Base-by-base conservation (phyloP, 306 rosid species). In the Quercus berberidifolia region DNA sequence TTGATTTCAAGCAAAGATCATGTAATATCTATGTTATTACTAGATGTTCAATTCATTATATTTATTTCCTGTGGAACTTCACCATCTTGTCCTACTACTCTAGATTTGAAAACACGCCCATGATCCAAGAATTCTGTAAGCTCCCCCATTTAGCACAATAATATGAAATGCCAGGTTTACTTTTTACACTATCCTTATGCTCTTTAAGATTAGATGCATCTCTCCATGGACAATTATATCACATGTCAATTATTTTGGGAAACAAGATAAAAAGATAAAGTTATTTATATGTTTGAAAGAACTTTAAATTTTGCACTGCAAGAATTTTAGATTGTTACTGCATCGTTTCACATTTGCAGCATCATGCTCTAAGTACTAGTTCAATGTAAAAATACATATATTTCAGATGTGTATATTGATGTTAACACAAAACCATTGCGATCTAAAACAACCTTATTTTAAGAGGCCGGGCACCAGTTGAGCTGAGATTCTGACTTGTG, bases 1-100 rank as follows among this genome's bases (percentile, higher is more conserved):
- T 84, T 86, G 75, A 30, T 52, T 80, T 77, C 58, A 71, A 51
- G 85, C 74, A 35, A 69, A 17, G 49, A 70, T 78, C 75, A 73
- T 51, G 74, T 59, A 71, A 9, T 64, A 58, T 81, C 67, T 65
- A 23, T 55, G 23, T 76, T 49, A 31, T 76, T 60, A 54, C 52
- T 76, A 23, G 59, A 14, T 57, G 63, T 38, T 83, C 54, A 54
- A 78, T 78, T 80, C 18, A 10, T 82, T 82, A 38, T 35, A 55
- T 41, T 74, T 69, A 13, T 73, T 54, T 77, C 62, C 19, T 17
- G 75, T 71, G 75, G 33, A 49, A 57, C 71, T 65, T 76, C 26
- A 31, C 35, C 23, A 35, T n/a, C 49, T 5, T 35, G 52, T n/a
- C 72, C 20, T 68, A 4, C 72, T 67, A 33, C 17, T 30, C 41